Conservation (phyloP, 1,284 basidiomycete genomes). For the Microbotryum intermedium region DNA sequence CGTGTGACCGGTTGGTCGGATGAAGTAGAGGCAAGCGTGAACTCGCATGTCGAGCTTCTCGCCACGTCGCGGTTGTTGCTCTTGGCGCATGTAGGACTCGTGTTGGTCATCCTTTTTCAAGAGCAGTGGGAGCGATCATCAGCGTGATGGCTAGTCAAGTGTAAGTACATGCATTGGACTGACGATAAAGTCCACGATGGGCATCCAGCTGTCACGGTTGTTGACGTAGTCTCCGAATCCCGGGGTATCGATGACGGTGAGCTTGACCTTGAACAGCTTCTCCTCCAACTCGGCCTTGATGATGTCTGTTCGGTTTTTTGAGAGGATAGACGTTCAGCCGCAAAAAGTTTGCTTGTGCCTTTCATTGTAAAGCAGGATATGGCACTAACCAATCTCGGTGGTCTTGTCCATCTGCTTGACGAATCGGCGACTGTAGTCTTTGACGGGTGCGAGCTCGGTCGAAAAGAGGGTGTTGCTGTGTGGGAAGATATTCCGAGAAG, state of each 20-base stretch:
- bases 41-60: constrained; percentile 94
- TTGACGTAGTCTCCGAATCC: constrained; percentile 99
- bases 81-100: constrained; percentile 98
- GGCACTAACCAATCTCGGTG: constrained; percentile 56
- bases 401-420: constrained; percentile 97
- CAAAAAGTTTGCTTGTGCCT: not conserved
- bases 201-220: constrained; percentile 96
- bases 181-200: constrained; percentile 94
- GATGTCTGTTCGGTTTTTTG: constrained; percentile 31
- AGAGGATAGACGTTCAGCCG: not conserved
- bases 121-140: too few species aligned
- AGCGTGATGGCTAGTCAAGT: too few species aligned
- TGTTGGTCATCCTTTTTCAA: constrained; percentile 76
- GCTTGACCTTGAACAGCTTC: constrained; percentile 98
- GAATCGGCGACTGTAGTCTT: constrained; percentile 86
- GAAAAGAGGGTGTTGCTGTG: constrained; percentile 96
- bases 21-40: constrained; percentile 96
- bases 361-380: not conserved
- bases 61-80: constrained; percentile 88
- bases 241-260: constrained; percentile 96
- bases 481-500: too few species aligned
- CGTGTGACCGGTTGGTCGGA: constrained; percentile 93
- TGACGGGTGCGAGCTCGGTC: constrained; percentile 83
- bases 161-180: too few species aligned
- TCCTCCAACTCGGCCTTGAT: constrained; percentile 77